Conservation (phyloP, 306 rosid species). For the Quercus agrifolia region DNA sequence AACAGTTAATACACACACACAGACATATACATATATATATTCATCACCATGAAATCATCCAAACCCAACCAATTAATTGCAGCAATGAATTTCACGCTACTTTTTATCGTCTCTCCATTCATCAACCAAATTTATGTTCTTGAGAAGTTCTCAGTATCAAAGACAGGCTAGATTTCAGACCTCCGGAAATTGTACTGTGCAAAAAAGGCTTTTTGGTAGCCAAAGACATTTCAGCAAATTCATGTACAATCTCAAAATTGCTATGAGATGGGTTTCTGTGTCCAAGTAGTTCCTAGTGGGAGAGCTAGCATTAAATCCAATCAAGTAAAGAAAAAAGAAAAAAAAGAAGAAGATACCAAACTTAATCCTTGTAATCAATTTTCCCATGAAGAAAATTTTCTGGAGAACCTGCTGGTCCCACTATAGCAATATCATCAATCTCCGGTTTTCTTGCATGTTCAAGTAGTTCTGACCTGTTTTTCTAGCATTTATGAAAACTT, state of each 20-base stretch:
- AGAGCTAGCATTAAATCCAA: background rate
- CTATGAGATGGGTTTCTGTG: background rate
- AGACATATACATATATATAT: background rate
- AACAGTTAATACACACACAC: background rate
- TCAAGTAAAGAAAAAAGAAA: background rate
- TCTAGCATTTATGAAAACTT: background rate
- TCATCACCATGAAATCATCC: background rate
- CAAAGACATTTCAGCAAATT: background rate
- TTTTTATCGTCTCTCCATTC: background rate
- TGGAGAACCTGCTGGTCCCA: background rate
- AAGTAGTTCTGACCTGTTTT: background rate
- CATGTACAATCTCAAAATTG: background rate
- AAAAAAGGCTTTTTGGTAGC: background rate
- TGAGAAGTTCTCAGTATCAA: background rate
- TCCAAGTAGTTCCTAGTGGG: background rate
- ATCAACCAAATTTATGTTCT: background rate
- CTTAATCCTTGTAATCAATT: background rate
- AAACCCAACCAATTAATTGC: background rate
- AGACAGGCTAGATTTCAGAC: background rate
- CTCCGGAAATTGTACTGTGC: background rate
- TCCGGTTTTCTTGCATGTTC: background rate
- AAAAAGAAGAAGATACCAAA: background rate
- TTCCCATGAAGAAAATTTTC: background rate
- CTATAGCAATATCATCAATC: background rate
- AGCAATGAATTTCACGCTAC: background rate